Base-by-base conservation (phyloP, 768 basidiomycete species). In the Hygrophoropsis aurantiaca region DNA sequence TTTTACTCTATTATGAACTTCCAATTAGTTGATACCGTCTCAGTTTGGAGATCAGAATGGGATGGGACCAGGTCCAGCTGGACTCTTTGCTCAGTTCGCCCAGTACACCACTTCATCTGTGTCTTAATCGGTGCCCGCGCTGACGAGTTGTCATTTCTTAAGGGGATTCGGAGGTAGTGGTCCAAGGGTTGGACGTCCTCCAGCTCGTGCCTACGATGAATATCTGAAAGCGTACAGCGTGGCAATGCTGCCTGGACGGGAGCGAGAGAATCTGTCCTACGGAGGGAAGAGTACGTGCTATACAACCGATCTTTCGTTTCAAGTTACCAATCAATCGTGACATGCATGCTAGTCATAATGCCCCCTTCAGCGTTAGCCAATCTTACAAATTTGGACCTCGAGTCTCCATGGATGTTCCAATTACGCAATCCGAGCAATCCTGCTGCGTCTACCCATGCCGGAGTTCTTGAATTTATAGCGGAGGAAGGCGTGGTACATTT, bases 401-500 rank as follows among this genome's bases (percentile, higher is more conserved):
- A 91, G 50, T 77, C 79, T 0, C 97, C 97, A 0, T 97, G 94
- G 94, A 92, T 89, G 75, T 99, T 99, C 65, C 86, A 95, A 53
- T 76, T 99, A 42, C 86, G 90, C 40, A 98, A 98, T 68, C 95
- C 97, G 1, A 41, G 71, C 58, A 94, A 87, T 70, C 76, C 78
- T 42, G 90, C 82, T 26, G 88, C 80, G 44, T 94, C 81, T 18
- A 98, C 97, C 1, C 92, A 99, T 62, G 90, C 90, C 1, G 97
- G 97, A 74, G 97, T 99, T 21, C 80, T 99, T 23, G 97, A 99
- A 63, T 99, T 99, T 69, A 97, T 97, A 54, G 95, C 97, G 2
- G 87, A 97, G 47, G 95, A 98, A 66, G 97, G 97, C 11, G 77
- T 88, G 11, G 94, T 94, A 3, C 88, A 98, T 73, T 75, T 99